Conservation (phyloP, 73 alveolate species). For the Tetrahymena thermophila region DNA sequence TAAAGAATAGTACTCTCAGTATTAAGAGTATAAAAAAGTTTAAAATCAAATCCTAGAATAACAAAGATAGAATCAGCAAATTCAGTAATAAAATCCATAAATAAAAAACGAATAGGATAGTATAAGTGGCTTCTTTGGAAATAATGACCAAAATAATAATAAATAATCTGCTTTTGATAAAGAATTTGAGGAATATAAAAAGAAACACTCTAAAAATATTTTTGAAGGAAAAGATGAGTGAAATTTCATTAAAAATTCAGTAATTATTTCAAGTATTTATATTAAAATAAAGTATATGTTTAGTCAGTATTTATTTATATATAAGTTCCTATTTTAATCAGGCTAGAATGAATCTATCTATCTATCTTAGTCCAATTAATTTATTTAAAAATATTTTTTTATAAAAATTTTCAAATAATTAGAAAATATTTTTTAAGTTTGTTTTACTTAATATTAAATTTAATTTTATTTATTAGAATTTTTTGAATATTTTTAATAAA, state of each 20-base stretch:
- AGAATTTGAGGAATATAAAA: background rate
- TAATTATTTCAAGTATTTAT: too few species aligned
- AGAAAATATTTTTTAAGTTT: too few species aligned
- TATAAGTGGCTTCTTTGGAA: background rate
- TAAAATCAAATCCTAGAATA: background rate
- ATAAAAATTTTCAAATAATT: too few species aligned
- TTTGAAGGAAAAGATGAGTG: background rate
- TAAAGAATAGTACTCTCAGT: background rate
- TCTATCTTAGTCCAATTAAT: too few species aligned
- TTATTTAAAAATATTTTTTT: too few species aligned
- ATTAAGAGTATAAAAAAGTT: background rate
- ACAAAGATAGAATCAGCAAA: background rate
- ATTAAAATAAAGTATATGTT: too few species aligned
- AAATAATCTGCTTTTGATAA: background rate
- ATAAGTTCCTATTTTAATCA: too few species aligned
- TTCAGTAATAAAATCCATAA: background rate
- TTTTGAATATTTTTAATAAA: too few species aligned
- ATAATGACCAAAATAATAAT: background rate
- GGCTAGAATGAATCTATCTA: too few species aligned
- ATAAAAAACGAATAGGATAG: background rate
- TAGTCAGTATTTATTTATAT: too few species aligned
- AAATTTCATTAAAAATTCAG: background rate
- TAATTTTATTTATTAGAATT: too few species aligned
- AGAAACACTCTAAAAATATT: background rate
- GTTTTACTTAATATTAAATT: too few species aligned